A percentile compares a stretch with the other conserved stretches of the same genome.
phyloP scores from a whole-genome alignment of 2,329 filamentous ascomycete species.

The Chrysoporthe austroafricana region DNA sequence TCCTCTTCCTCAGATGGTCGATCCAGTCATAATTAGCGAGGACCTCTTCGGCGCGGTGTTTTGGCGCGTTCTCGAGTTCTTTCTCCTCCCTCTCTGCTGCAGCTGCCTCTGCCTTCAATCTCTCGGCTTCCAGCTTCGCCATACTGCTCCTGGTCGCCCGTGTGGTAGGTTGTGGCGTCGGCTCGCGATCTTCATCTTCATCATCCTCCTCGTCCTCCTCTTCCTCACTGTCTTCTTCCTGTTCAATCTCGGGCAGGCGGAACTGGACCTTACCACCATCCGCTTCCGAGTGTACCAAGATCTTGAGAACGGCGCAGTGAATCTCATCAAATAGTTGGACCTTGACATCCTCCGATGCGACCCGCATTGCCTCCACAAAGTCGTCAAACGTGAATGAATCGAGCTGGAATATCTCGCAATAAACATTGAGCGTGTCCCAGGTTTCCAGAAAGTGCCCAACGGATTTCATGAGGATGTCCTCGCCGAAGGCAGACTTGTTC shows the following conservation, averaged over 20 bases:
- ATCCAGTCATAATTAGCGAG: constrained; percentile 80
- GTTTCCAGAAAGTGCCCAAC: constrained; percentile 86
- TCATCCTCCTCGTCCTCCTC: constrained; percentile 63
- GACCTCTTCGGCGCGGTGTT: constrained; percentile 76
- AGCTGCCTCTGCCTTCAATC: constrained; percentile 63
- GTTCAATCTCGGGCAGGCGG: constrained; percentile 73
- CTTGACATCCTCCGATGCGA: constrained; percentile 71
- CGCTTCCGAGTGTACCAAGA: constrained; percentile 75
- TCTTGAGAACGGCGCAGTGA: constrained; percentile 88
- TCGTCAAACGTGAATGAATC: constrained; percentile 99
- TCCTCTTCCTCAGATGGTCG: constrained; percentile 77
- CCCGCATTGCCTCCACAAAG: constrained; percentile 84
- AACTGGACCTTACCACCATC: constrained; percentile 81
- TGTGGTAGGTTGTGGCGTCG: constrained; percentile 66
- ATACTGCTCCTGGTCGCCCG: constrained; percentile 86
- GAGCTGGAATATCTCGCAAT: constrained; percentile 89
- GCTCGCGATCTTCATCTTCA: constrained; percentile 64
- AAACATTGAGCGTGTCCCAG: constrained; percentile 98
- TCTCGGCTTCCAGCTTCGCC: constrained; percentile 77
- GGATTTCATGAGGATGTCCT: constrained; percentile 77
- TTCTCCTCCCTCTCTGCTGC: constrained; percentile 55
- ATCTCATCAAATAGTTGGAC: constrained; percentile 89
- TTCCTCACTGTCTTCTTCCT: constrained; percentile 70
- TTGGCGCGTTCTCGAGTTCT: constrained; percentile 51
- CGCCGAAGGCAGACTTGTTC: constrained; percentile 50